Conservation (phyloP, 495 filamentous ascomycete species). For the Trichocladium uniseriatum region DNA sequence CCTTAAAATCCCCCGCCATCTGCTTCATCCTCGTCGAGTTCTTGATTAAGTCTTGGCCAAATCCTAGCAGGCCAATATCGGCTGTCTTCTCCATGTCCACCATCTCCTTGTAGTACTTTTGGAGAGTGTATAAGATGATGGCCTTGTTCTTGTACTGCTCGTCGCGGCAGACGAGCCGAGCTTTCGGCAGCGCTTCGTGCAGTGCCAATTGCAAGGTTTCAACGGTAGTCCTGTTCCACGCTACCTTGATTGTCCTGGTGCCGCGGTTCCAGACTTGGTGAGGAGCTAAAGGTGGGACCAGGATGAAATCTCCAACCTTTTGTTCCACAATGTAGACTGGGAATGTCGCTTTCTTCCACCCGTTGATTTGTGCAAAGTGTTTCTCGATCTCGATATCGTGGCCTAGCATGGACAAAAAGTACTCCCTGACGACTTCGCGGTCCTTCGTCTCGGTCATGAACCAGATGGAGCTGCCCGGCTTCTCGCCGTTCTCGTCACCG, state of each 20-base stretch:
- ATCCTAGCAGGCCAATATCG: conserved; percentile 31
- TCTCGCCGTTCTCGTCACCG: conserved; percentile 57
- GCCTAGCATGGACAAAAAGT: conserved; percentile 81
- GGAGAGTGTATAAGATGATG: conserved; percentile 76
- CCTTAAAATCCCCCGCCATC: conserved; percentile 66
- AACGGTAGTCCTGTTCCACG: conserved; percentile 94
- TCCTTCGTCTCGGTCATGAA: conserved; percentile 95
- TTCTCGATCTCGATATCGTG: conserved; percentile 95
- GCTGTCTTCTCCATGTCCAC: conserved; percentile 39
- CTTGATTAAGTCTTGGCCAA: conserved; percentile 37
- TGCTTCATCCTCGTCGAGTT: conserved; percentile 52
- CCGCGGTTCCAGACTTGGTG: conserved; percentile 99
- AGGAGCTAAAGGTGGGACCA: conserved; percentile 91
- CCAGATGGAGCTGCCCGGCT: conserved; percentile 85
- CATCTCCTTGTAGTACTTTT: conserved; percentile 64
- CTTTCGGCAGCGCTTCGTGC: conserved; percentile 74
- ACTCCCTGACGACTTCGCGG: conserved; percentile 76
- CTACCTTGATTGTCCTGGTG: conserved; percentile 89
- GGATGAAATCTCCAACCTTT: conserved; percentile 83
- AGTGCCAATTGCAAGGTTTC: conserved; percentile 82
- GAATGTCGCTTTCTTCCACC: conserved; percentile 88
- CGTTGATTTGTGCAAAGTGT: conserved; percentile 88
- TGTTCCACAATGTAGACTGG: conserved; percentile 90
- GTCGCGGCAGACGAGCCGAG: conserved; percentile 89
- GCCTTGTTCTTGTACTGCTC: conserved; percentile 98